Base-by-base conservation (phyloP, 78 protist species). In the Chrysochromulina tobinii region DNA sequence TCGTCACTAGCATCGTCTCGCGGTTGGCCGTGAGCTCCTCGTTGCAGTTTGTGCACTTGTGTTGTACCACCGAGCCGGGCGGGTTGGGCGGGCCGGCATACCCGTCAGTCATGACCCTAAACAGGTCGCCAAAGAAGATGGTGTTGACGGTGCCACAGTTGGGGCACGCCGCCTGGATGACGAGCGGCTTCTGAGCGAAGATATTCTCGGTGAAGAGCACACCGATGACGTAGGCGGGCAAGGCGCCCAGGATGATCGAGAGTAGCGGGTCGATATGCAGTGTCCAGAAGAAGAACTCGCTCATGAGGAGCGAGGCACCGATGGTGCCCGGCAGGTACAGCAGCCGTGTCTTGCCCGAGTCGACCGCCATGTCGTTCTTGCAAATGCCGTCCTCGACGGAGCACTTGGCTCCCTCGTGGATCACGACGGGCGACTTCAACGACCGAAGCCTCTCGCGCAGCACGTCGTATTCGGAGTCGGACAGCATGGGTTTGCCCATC, bases 81-180 rank as follows among this genome's bases (percentile, higher is more conserved):
- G 64, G 64, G 21, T 7, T 14, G 64, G 64, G 21, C 21, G 64
- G 8, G 64, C 64, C 64, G 64, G 14, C 14, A 12, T 14, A 14
- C 14, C 72, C 72, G 15, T 66, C 72, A 7, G 15, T 38, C 81
- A n/a, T 38, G 11, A 72, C 81, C n/a, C 27, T 72, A 53, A 72
- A 72, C n/a, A 72, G 54, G 14, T 72, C 81, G 81, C 81, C 81
- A 14, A 72, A 72, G 81, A n/a, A 72, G 81, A 14, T 53, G 81
- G 4, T 72, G 25, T n/a, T 4, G 53, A 72, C 53, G 81, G 20
- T n/a, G 81, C 27, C 27, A 53, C 81, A 72, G 54, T 72, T 38
- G 81, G 81, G 81, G 81, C 81, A 72, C 8, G 81, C 81, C 38
- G 81, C 8, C n/a, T 7, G n/a, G 53, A 53, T 38, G 17, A 72